Percentiles rank a stretch among this genome's conserved stretches.
phyloP scores from a whole-genome alignment of 371 early-diverging fungal genomes.

The Umbelopsis sp. region DNA sequence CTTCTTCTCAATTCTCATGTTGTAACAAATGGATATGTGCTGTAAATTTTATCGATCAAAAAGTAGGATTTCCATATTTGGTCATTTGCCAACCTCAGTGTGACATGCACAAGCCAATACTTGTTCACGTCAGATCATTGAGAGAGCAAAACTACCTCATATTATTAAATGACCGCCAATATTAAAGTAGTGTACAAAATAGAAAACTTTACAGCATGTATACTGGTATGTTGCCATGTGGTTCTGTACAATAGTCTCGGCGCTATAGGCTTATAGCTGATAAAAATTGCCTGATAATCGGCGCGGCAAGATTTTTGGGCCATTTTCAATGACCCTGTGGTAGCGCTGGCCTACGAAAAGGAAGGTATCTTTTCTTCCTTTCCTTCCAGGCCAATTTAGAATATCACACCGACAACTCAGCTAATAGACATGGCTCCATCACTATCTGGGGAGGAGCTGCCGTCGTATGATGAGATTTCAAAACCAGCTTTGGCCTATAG shows the following conservation, averaged over 20 bases:
- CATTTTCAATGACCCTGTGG: background rate
- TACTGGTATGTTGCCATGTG: no score
- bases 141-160: no score
- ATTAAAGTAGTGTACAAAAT: no score
- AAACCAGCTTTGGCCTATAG: conserved; percentile 9
- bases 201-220: no score
- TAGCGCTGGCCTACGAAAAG: background rate
- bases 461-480: conserved; percentile 12
- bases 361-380: background rate
- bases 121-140: no score
- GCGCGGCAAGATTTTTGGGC: conserved; percentile 10
- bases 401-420: background rate
- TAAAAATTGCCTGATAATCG: background rate
- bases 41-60: background rate
- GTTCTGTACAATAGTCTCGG: background rate
- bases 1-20: no score
- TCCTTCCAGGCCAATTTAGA: background rate
- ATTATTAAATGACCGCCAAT: no score
- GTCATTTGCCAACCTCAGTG: background rate
- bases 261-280: background rate
- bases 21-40: background rate
- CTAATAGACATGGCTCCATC: conserved; percentile 10
- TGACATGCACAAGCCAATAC: background rate
- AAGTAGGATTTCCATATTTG: background rate
- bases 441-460: background rate